phyloP scores from a whole-genome alignment of 768 basidiomycete genomes.

The Hygrophoropsis aurantiaca region DNA sequence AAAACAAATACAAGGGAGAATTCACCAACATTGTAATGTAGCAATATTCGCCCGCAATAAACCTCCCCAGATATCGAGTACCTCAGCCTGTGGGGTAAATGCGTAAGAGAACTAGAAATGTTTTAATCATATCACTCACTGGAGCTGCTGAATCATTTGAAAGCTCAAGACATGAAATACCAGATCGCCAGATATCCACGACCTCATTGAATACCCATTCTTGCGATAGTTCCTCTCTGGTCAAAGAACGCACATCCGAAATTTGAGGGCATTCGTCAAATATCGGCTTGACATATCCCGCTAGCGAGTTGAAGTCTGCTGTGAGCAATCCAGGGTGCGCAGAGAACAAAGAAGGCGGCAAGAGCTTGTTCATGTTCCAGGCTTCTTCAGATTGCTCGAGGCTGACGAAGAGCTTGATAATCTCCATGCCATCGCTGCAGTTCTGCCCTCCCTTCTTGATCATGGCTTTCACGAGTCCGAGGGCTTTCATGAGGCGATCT shows the following conservation, averaged over 20 bases:
- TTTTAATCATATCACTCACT: constrained; percentile 37
- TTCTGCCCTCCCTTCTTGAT: constrained; percentile 49
- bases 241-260: constrained; percentile 57
- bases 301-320: constrained; percentile 48
- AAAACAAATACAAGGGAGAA: not conserved
- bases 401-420: constrained; percentile 42
- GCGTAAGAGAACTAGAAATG: constrained; percentile 4
- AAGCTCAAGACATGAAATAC: constrained; percentile 44
- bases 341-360: constrained; percentile 56
- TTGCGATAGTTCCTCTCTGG: constrained; percentile 52
- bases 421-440: constrained; percentile 55
- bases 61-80: constrained; percentile 57
- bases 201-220: constrained; percentile 54
- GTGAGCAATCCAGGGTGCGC: constrained; percentile 56
- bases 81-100: constrained; percentile 37
- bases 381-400: constrained; percentile 29
- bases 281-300: constrained; percentile 47
- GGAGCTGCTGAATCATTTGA: constrained; percentile 45
- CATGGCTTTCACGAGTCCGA: constrained; percentile 58
- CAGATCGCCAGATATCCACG: constrained; percentile 53
- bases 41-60: constrained; percentile 51
- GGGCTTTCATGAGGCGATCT: constrained; percentile 39
- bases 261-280: constrained; percentile 53
- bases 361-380: constrained; percentile 49
- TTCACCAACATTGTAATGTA: constrained; percentile 42